Evolutionary conservation across 768 basidiomycete species (phyloP).

Genomic region (Psilocybe cyanescens): DNA sequence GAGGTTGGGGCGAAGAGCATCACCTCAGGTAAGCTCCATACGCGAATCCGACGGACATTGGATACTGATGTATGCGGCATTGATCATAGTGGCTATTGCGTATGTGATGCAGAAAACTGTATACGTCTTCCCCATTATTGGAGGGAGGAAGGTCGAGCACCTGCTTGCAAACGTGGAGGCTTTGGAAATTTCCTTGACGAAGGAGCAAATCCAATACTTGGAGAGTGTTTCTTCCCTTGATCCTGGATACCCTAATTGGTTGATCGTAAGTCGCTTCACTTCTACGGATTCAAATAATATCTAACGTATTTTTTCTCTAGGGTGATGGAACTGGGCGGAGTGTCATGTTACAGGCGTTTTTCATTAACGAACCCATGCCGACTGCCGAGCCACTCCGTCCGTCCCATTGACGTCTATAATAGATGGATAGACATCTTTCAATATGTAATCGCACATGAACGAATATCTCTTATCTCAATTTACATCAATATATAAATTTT

Average conservation of each 20-base stretch:
- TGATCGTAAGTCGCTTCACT: conserved; percentile 31
- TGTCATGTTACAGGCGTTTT: neutral
- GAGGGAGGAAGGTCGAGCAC: conserved; percentile 56
- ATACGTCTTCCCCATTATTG: conserved; percentile 56
- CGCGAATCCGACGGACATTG: neutral
- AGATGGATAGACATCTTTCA: too few relatives aligned
- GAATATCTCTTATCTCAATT: too few relatives aligned
- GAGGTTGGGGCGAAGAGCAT: conserved; percentile 53
- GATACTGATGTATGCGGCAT: neutral
- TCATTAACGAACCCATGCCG: neutral
- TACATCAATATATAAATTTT: too few relatives aligned
- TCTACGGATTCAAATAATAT: too few relatives aligned
- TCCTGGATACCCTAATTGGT: conserved; percentile 44
- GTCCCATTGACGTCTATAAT: too few relatives aligned
- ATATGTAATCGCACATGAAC: too few relatives aligned
- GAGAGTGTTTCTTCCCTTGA: conserved; percentile 49
- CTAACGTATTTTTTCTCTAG: neutral
- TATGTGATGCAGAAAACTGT: conserved; percentile 59
- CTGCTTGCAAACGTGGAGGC: conserved; percentile 56
- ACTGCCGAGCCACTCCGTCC: neutral
- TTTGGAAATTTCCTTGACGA: conserved; percentile 46
- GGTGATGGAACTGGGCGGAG: neutral
- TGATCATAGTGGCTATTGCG: conserved; percentile 48
- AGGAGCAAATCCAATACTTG: conserved; percentile 48
- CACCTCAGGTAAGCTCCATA: conserved; percentile 36